Percentiles rank a stretch among this genome's conserved stretches.
Conservation (phyloP, 805 yeast genomes). For the Alloascoidea africana region DNA sequence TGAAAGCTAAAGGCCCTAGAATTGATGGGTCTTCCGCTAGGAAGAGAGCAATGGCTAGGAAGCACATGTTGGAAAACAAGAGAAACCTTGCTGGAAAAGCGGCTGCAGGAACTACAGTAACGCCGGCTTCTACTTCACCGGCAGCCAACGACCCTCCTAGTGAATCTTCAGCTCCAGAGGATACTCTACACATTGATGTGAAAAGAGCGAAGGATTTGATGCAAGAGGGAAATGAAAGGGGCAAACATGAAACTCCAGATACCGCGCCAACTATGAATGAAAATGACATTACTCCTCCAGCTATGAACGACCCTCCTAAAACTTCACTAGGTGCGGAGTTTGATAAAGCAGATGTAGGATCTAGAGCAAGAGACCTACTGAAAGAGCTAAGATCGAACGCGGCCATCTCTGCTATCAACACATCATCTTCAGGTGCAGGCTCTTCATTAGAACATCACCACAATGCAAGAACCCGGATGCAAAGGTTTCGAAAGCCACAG, state of each 20-base stretch:
- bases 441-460: background rate
- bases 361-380: slow-evolving; percentile 48
- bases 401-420: no score
- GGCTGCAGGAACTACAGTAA: slow-evolving; percentile 1
- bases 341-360: slow-evolving; percentile 30
- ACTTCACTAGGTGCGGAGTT: slow-evolving; percentile 5
- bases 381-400: slow-evolving; percentile 50
- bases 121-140: background rate
- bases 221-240: no score
- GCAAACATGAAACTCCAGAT: no score
- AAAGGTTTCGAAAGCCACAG: no score
- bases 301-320: slow-evolving; percentile 3
- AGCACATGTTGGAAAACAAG: slow-evolving; percentile 31
- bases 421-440: no score
- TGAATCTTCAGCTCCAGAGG: background rate
- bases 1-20: slow-evolving; percentile 27
- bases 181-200: background rate
- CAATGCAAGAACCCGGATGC: background rate
- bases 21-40: slow-evolving; percentile 41
- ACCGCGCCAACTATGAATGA: slow-evolving; percentile 1
- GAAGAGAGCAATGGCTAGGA: slow-evolving; percentile 63
- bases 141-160: no score
- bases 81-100: no score
- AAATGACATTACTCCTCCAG: slow-evolving; percentile 1
- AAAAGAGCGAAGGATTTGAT: background rate